Base-by-base conservation (phyloP, 225 moss, liverwort and hornwort species). In the Physcomitrellopsis africana region DNA sequence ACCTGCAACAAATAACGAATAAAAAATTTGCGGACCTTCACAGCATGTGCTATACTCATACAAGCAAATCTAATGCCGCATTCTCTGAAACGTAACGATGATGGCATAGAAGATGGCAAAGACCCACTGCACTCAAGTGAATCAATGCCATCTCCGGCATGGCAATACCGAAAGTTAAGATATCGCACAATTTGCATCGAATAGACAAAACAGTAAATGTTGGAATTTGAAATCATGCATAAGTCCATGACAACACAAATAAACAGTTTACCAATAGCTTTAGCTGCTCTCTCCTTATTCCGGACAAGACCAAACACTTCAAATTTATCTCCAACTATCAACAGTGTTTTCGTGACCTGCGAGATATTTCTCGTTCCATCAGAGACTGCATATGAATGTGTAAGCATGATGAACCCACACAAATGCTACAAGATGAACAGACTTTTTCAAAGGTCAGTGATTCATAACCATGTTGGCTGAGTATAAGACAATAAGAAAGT, bases 341-440 rank as follows among this genome's bases (percentile, higher is more conserved):
- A 64, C 16, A 90, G 49, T 66, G 85, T 76, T 70, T 81, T 90
- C n/a, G 83, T 81, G 22, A 87, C 90, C 90, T 90, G 81, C 80
- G 10, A 19, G 46, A 20, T 45, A 3, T 45, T n/a, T 10, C 44
- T 10, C 22, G 43, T 11, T 65, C 9, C 16, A 65, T 18, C 41
- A 43, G 4, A 20, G 65, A 44, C 1, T 20, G 46, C 19, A 55
- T 19, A 8, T 17, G 5, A 16, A 55, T 19, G 7, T 48, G 5
- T 48, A 54, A 54, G 54, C 7, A 54, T 3, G 15, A 54, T 18
- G 18, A 54, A 54, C 54, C 54, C 54, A 54, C 10, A 54, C 54
- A 54, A 54, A 16, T 54, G 48, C 48, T 10, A 48, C 48, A n/a
- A n/a, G n/a, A n/a, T n/a, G n/a, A n/a, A n/a, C n/a, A n/a, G n/a